Base-by-base conservation (phyloP, 1,139 yeast species). In the Taphrina confusa region DNA sequence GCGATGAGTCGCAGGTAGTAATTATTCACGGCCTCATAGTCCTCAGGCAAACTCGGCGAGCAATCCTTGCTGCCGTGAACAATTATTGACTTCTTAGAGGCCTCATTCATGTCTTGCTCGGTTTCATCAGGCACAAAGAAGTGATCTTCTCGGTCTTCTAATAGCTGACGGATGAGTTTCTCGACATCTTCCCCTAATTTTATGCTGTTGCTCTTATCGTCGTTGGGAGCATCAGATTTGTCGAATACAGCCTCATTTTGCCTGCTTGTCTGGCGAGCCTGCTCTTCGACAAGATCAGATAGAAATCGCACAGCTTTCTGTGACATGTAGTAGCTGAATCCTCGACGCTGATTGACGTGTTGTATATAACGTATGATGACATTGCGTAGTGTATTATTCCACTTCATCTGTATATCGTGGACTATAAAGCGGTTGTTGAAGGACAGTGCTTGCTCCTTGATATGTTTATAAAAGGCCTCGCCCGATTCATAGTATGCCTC, bases 391-490 rank as follows among this genome's bases (percentile, higher is more conserved):
- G 75, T 71, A 63, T 86, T 85, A 69, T 86, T 84, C 96, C 97
- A 90, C 66, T 83, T 85, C 68, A 90, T 70, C 67, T 83, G 82
- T 70, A 90, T 78, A 66, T 86, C 84, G 68, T 90, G 95, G 31
- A 91, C 76, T 63, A 86, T 83, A 69, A 87, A 91, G 58, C 94
- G 76, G 69, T 92, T 91, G 65, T 83, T 85, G 73, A 83, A 89
- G 14, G 62, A 64, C 22, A 50, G 49, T 23, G 42, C 30, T 25
- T 54, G 51, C 9, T 23, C 30, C 25, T 34, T 36, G 20, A 54
- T 34, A 12, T 42, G 44, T 18, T 33, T 36, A 52, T 45, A 22
- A 16, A 12, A 47, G 8, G 31, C 52, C 2, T 27, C 50, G 14
- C 37, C 50, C 2, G 25, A 28, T 9, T 27, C n/a, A 12, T n/a